Conservation (phyloP, 2,329 filamentous ascomycete genomes). For the Aaosphaeria arxii region DNA sequence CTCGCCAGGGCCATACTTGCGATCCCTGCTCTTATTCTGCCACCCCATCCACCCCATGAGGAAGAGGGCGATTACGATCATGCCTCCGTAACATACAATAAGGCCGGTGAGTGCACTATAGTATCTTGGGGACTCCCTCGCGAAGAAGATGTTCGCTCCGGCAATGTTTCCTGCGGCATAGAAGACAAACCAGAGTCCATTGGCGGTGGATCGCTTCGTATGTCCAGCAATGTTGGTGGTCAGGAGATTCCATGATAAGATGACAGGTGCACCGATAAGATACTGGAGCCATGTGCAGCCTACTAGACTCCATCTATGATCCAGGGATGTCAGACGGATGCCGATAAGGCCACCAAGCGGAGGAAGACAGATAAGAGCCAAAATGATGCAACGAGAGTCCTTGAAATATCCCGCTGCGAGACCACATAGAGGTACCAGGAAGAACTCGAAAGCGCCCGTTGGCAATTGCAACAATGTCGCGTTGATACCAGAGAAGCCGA, state of each 20-base stretch:
- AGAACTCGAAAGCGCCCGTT: conserved; percentile 43
- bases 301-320: conserved; percentile 48
- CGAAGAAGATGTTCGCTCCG: conserved; percentile 48
- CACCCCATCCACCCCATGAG: conserved; percentile 28
- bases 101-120: conserved; percentile 44
- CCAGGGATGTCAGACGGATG: conserved; percentile 47
- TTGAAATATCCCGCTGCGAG: conserved; percentile 30
- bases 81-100: conserved; percentile 43
- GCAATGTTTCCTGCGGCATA: conserved; percentile 50
- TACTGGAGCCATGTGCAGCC: conserved; percentile 55
- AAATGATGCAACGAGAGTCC: conserved; percentile 27
- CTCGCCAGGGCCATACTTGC: conserved; percentile 21
- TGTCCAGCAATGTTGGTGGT: conserved; percentile 46
- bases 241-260: conserved; percentile 52
- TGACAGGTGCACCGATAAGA: conserved; percentile 49
- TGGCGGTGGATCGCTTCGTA: conserved; percentile 50
- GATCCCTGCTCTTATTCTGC: conserved; percentile 31
- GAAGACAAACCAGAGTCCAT: conserved; percentile 50
- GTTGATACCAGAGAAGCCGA: conserved; percentile 39
- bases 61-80: conserved; percentile 32
- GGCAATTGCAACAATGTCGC: conserved; percentile 44
- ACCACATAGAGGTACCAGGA: conserved; percentile 37
- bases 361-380: conserved; percentile 42
- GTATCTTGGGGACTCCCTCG: conserved; percentile 44
- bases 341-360: conserved; percentile 51